Base-by-base conservation (phyloP, 306 rosid genomes). In the Mucuna pruriens region DNA sequence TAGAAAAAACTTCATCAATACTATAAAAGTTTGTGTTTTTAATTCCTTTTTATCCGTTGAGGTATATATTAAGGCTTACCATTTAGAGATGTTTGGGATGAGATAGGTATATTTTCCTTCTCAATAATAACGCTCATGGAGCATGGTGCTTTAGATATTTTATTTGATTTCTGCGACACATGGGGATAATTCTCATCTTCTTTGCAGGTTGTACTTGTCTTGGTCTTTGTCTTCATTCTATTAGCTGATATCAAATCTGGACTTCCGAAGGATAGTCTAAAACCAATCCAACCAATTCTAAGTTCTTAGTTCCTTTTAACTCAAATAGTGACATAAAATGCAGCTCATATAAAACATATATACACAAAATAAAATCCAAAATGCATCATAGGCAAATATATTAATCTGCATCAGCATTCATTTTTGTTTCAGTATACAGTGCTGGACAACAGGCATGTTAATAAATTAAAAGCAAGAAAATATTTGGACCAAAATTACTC, bases 1-100 rank as follows among this genome's bases (percentile, higher is more conserved):
- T 23, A 22, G 7, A 73, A 74, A 33, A 33, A 74, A 45, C 16
- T 23, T 4, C 11, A 57, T 7, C 4, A 25, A 52, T 71, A 44
- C 74, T 9, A 71, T 4, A 8, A 64, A 15, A 9, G 23, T n/a
- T 75, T 36, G 42, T 19, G n/a, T 42, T 67, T 45, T 20, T 1
- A 6, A 17, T n/a, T 20, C 22, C 9, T 83, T 38, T 64, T 34
- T 64, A 63, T 73, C 1, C 19, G 34, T 36, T 19, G 33, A 49
- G 60, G 39, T 52, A n/a, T n/a, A n/a, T n/a, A 70, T 71, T 11
- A 60, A 72, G 60, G 31, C 84, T 85, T 75, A 82, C 88, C 84
- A 55, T 57, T 29, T 4, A 66, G 75, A 76, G 45, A 66, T 19
- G 60, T 57, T 73, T 48, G 81, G 55, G n/a, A 38, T 29, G 81